These are phyloP conservation scores for Raddia guianensis DNA, from an alignment of 176 grass and related monocot species.

Conservation along the genomic window DNA sequence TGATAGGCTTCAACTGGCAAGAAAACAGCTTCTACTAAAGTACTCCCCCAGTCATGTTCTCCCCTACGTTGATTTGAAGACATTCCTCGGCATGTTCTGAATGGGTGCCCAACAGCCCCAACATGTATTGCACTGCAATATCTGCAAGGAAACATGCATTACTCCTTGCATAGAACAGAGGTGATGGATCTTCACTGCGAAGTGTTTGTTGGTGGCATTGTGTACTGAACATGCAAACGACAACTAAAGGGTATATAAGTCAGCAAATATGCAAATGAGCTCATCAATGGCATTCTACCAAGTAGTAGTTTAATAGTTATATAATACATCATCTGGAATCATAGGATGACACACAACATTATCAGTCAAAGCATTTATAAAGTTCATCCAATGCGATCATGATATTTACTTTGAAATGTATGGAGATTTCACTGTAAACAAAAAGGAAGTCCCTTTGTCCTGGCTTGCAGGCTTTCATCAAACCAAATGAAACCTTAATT, in stretches of 20 bases:
- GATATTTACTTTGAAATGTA: neutral
- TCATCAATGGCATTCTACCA: neutral
- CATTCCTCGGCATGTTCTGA: constrained; percentile 82
- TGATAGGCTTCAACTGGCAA: constrained; percentile 82
- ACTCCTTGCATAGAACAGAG: constrained; percentile 5
- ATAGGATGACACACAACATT: neutral
- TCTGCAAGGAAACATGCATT: constrained; percentile 46
- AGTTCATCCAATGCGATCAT: neutral
- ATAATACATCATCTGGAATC: neutral
- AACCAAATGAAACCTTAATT: constrained; percentile 13
- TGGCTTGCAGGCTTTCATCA: constrained; percentile 10
- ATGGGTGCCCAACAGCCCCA: constrained; percentile 73
- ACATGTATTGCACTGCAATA: constrained; percentile 92
- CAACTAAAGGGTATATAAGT: constrained; percentile 8
- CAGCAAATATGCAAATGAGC: neutral
- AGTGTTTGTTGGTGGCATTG: neutral
- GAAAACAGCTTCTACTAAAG: constrained; percentile 75
- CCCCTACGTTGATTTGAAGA: constrained; percentile 61
- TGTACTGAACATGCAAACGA: neutral
- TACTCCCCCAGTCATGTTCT: constrained; percentile 80
- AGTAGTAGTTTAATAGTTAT: neutral
- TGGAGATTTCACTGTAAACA: neutral
- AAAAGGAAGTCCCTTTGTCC: neutral
- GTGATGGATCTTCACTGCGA: neutral
- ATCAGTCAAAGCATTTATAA: neutral